Base-by-base conservation (phyloP, 139 green algal genomes). In the Haematococcus sp. region DNA sequence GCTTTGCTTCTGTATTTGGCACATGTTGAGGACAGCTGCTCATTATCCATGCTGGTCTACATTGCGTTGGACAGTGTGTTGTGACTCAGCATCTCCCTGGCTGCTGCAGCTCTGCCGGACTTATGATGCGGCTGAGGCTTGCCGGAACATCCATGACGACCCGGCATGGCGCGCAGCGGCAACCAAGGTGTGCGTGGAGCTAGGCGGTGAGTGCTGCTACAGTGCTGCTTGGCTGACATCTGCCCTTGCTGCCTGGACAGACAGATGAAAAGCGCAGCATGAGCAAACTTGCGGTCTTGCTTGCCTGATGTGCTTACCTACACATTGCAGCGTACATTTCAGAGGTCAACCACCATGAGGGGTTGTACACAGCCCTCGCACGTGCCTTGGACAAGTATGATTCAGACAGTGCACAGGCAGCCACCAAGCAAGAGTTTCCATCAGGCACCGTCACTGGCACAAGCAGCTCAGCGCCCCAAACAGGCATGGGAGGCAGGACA, bases 101-200 rank as follows among this genome's bases (percentile, higher is more conserved):
- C n/a, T n/a, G n/a, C n/a, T 73, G 44, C 68, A 87, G 81, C 78
- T 87, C 51, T 87, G 82, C 56, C 71, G 73, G 30, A 63, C 72
- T 28, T 87, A 82, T 68, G 82, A 87, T 68, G 75, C 75, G 7
- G 78, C 77, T 0, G 78, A 84, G 73, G 76, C 61, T 28, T 79
- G 68, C 56, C 76, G 82, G 28, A 81, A 87, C 68, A 76, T 87
- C 17, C 71, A 84, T 35, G 31, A 32, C 3, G 64, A 83, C 56
- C 40, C 59, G 0, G 35, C 16, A 1, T 88, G 78, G 78, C 63
- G 73, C 27, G 28, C 55, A 27, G 78, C 72, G 1, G 82, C 82
- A 4, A 70, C 32, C 5, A 22, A 28, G 2, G 76, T 52, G 20
- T 87, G 78, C 64, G 51, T 76, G 31, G 67, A 71, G n/a, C 46